Evolutionary conservation across 177 flowering plant genomes (phyloP).

Genomic region (Vitis hybrid): DNA sequence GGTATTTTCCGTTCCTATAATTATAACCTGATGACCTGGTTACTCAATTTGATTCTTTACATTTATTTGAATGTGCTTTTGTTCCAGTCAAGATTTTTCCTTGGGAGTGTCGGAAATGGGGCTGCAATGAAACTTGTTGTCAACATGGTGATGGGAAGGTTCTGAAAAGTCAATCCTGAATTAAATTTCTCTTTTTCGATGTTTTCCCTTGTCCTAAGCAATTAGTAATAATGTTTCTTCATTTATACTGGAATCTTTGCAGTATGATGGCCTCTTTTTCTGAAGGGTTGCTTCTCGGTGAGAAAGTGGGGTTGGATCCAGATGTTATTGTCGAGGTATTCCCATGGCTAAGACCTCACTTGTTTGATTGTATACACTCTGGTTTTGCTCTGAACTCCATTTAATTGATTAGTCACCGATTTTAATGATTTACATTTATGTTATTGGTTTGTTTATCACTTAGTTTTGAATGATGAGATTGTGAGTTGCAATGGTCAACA

Average conservation of each 20-base stretch:
- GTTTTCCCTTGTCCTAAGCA: background rate
- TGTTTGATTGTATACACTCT: background rate
- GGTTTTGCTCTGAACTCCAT: background rate
- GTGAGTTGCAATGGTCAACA: no score
- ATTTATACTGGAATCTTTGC: constrained; percentile 16
- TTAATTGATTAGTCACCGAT: background rate
- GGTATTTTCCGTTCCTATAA: constrained; percentile 33
- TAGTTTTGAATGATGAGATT: background rate
- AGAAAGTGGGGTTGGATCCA: constrained; percentile 89
- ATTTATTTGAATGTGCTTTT: constrained; percentile 3
- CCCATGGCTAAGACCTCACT: background rate
- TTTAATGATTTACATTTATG: no score
- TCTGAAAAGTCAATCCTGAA: background rate
- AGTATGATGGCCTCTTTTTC: constrained; percentile 99
- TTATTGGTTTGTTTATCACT: no score
- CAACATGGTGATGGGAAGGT: constrained; percentile 99
- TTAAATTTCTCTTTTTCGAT: background rate
- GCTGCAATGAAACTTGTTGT: constrained; percentile 99
- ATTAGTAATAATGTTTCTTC: background rate
- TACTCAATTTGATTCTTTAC: background rate
- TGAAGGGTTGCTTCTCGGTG: constrained; percentile 87
- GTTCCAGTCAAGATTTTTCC: constrained; percentile 81
- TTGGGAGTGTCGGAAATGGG: constrained; percentile 95
- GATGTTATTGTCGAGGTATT: constrained; percentile 78
- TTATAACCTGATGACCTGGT: background rate